A percentile compares a stretch with the other conserved stretches of the same genome.
Evolutionary conservation across 2,329 filamentous ascomycete genomes (phyloP).

Genomic region (Phialemoniopsis sp.): DNA sequence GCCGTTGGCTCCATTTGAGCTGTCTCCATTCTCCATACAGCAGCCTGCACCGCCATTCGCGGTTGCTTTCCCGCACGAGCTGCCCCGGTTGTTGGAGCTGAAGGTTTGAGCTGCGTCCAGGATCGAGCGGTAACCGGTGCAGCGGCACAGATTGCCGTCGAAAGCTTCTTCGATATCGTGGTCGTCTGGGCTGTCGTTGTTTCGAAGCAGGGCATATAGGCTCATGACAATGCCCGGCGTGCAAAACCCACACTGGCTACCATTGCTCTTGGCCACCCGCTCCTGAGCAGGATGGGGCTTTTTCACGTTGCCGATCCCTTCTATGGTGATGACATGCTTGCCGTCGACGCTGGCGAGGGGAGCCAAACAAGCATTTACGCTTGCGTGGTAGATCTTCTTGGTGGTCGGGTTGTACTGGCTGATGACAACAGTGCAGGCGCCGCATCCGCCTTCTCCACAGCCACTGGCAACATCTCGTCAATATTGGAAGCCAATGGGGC

Average conservation of each 20-base stretch:
- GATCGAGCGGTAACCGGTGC: conserved; percentile 92
- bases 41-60: conserved; percentile 54
- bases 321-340: conserved; percentile 96
- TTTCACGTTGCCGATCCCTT: conserved; percentile 88
- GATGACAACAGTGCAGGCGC: conserved; percentile 92
- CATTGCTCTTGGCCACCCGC: conserved; percentile 84
- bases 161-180: conserved; percentile 93
- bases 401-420: conserved; percentile 93
- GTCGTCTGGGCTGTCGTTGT: conserved; percentile 72
- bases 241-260: conserved; percentile 91
- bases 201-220: conserved; percentile 85
- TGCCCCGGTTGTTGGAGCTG: conserved; percentile 44
- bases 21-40: conserved; percentile 63
- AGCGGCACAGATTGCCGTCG: conserved; percentile 92
- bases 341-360: conserved; percentile 91
- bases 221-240: conserved; percentile 99
- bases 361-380: conserved; percentile 92
- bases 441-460: conserved; percentile 94
- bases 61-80: conserved; percentile 44
- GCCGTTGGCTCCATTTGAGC: conserved; percentile 50
- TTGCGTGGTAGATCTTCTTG: conserved; percentile 90
- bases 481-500: not conserved
- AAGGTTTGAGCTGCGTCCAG: conserved; percentile 93
- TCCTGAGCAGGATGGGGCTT: conserved; percentile 87
- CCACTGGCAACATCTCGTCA: conserved; percentile 45